Evolutionary conservation across 1,284 basidiomycete species (phyloP).

Genomic region (Tylopilus orsonianus): DNA sequence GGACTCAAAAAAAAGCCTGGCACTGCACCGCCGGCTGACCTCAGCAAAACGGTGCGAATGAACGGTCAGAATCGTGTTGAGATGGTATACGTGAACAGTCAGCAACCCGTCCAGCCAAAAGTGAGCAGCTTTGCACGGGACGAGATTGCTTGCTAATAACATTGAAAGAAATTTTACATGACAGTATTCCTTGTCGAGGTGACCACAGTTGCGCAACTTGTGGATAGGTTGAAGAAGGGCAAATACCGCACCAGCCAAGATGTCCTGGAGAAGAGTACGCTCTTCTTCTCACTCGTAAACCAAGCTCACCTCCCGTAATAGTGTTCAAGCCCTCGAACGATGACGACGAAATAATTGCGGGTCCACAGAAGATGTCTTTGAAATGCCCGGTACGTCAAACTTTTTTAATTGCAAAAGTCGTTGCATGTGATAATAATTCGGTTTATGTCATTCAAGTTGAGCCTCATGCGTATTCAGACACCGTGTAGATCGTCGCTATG

Average conservation of each 20-base stretch:
- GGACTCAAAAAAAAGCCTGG: conserved; percentile 97
- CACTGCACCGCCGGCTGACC: conserved; percentile 87
- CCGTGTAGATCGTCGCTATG: conserved; percentile 87
- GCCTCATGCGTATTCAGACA: conserved; percentile 82
- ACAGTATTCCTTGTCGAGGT: conserved; percentile 81
- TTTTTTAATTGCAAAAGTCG: not conserved
- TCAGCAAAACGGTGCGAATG: conserved; percentile 60
- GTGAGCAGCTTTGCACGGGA: conserved; percentile 36
- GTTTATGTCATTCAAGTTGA: conserved; percentile 55
- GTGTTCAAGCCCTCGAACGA: conserved; percentile 61
- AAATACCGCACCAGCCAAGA: conserved; percentile 68
- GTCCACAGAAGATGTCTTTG: conserved; percentile 83
- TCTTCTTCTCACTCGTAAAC: not conserved
- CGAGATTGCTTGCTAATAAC: conserved; percentile 11
- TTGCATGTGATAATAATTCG: conserved; percentile 3
- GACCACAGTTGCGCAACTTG: conserved; percentile 64
- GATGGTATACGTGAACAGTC: conserved; percentile 90
- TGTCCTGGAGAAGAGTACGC: conserved; percentile 65
- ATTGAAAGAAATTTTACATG: conserved; percentile 88
- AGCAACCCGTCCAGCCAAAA: conserved; percentile 71
- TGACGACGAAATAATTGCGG: conserved; percentile 88
- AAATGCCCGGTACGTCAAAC: conserved; percentile 80
- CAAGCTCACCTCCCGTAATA: conserved; percentile 33
- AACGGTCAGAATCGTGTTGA: conserved; percentile 68
- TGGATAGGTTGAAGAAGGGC: conserved; percentile 64